Conservation (phyloP, 169 alveolate species). For the Plasmodium ovale region DNA sequence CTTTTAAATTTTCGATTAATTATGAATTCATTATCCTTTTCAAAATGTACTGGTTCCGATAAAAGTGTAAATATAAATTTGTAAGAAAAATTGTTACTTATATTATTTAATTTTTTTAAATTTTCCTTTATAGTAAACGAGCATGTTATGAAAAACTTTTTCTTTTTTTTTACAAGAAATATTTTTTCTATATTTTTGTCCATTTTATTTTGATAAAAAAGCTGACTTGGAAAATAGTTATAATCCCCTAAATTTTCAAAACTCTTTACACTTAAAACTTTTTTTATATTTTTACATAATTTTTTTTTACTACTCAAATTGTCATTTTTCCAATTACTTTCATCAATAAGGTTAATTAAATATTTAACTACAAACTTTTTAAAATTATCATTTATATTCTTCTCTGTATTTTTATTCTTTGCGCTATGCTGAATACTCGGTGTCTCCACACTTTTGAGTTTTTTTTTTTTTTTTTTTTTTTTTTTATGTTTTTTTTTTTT, state of each 20-base stretch:
- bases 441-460: background rate
- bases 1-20: constrained; percentile 30
- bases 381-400: background rate
- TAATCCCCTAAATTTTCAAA: constrained; percentile 21
- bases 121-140: constrained; percentile 47
- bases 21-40: constrained; percentile 14
- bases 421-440: background rate
- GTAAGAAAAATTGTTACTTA: constrained; percentile 14
- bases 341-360: constrained; percentile 53
- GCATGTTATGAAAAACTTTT: constrained; percentile 20
- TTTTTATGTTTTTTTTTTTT: background rate
- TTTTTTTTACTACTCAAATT: constrained; percentile 20
- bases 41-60: constrained; percentile 31
- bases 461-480: constrained; percentile 19
- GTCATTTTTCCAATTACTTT: constrained; percentile 9
- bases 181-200: constrained; percentile 51
- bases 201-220: constrained; percentile 57
- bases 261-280: constrained; percentile 28
- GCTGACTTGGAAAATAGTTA: constrained; percentile 23
- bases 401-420: background rate
- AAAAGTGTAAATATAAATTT: constrained; percentile 52
- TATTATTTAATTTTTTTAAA: constrained; percentile 31
- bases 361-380: constrained; percentile 45
- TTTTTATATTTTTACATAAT: constrained; percentile 26
- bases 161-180: constrained; percentile 28